Percentiles rank a stretch among this genome's conserved stretches.
Conservation (phyloP, 805 yeast genomes). For the Nakazawaea anatomiae region DNA sequence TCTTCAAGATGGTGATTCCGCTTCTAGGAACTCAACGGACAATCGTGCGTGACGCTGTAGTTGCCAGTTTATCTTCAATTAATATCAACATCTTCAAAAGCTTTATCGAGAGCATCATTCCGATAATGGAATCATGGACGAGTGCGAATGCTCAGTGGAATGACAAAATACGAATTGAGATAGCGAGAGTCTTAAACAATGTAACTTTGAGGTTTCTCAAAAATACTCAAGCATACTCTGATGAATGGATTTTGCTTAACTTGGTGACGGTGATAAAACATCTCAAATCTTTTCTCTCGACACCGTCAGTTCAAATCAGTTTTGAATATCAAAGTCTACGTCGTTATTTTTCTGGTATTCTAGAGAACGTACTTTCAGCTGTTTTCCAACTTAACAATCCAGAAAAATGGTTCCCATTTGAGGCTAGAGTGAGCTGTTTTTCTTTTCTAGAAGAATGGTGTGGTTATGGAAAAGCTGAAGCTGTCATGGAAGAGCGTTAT, state of each 20-base stretch:
- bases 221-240: conserved; percentile 45
- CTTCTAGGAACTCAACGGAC: conserved; percentile 64
- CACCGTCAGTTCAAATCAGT: conserved; percentile 52
- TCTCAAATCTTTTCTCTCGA: conserved; percentile 49
- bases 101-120: conserved; percentile 68
- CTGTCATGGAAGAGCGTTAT: conserved; percentile 63
- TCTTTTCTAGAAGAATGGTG: conserved; percentile 90
- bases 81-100: conserved; percentile 86
- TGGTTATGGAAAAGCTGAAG: conserved; percentile 69
- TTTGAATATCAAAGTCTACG: conserved; percentile 73
- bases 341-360: conserved; percentile 75
- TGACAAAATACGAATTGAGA: conserved; percentile 59
- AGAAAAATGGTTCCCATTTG: conserved; percentile 72
- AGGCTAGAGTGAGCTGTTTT: conserved; percentile 78
- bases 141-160: conserved; percentile 35
- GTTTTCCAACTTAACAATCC: conserved; percentile 36
- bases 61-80: conserved; percentile 83
- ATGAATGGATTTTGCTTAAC: conserved; percentile 63
- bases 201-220: conserved; percentile 61
- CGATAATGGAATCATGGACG: conserved; percentile 51
- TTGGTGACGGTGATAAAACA: conserved; percentile 57
- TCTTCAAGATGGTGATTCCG: conserved; percentile 84
- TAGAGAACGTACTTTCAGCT: conserved; percentile 69
- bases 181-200: conserved; percentile 66
- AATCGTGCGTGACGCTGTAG: conserved; percentile 76